A percentile compares a stretch with the other conserved stretches of the same genome.
These are phyloP conservation scores for Terfezia claveryi DNA, from an alignment of 495 filamentous ascomycete genomes.

Conservation along the genomic window DNA sequence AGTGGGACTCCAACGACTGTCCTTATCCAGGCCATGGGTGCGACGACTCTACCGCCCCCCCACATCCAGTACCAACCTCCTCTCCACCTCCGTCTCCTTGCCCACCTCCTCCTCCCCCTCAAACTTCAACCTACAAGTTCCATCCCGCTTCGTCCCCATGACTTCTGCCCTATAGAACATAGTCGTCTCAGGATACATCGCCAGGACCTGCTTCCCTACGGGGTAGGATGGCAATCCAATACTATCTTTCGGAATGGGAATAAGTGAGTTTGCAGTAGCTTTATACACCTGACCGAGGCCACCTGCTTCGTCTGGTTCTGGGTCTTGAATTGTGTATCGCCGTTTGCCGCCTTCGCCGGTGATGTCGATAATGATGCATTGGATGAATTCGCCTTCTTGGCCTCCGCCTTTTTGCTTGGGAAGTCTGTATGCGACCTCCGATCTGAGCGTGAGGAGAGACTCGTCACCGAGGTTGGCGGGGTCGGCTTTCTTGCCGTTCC, in stretches of 20 bases:
- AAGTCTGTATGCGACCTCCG: constrained; percentile 18
- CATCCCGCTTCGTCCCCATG: constrained; percentile 43
- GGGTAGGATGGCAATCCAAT: constrained; percentile 45
- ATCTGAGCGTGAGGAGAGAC: constrained; percentile 6
- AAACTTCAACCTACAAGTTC: constrained; percentile 47
- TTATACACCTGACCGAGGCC: constrained; percentile 51
- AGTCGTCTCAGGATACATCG: constrained; percentile 74
- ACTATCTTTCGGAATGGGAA: constrained; percentile 49
- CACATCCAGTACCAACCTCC: constrained; percentile 61
- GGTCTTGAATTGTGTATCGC: constrained; percentile 85
- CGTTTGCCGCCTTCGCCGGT: constrained; percentile 59
- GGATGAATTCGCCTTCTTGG: constrained; percentile 61
- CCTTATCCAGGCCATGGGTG: no score
- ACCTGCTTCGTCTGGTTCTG: constrained; percentile 62
- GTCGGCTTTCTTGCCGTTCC: background rate
- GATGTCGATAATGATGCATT: constrained; percentile 69
- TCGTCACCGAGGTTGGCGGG: background rate
- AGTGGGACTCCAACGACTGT: no score
- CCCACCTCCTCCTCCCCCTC: constrained; percentile 71
- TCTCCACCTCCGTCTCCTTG: constrained; percentile 53
- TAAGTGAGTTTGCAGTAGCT: constrained; percentile 57
- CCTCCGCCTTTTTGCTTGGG: constrained; percentile 46
- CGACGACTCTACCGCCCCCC: constrained; percentile 23
- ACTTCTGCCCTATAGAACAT: constrained; percentile 96
- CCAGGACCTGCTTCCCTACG: constrained; percentile 57